These are phyloP conservation scores for Tephrocybe rancida DNA, from an alignment of 768 basidiomycete species.

Conservation along the genomic window DNA sequence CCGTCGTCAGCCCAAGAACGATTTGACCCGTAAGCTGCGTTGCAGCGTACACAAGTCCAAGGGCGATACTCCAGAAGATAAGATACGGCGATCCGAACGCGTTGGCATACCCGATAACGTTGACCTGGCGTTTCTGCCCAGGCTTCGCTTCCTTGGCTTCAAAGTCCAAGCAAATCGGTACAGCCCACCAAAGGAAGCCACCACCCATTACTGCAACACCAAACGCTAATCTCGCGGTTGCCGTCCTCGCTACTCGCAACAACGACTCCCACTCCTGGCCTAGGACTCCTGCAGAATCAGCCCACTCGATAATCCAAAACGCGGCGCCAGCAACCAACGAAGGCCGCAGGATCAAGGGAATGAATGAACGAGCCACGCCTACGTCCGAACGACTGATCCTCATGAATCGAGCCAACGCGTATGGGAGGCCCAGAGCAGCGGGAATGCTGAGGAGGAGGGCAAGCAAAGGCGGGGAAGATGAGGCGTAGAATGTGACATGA, in stretches of 20 bases:
- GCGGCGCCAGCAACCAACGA: constrained; percentile 58
- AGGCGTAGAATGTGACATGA: constrained; percentile 85
- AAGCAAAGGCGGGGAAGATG: constrained; percentile 64
- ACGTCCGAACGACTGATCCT: constrained; percentile 70
- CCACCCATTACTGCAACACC: constrained; percentile 54
- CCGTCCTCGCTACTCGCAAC: constrained; percentile 58
- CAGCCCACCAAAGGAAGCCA: constrained; percentile 65
- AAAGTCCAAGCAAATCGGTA: constrained; percentile 78
- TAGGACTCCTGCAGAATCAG: constrained; percentile 55
- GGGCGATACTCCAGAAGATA: constrained; percentile 72
- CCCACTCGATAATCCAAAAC: constrained; percentile 86
- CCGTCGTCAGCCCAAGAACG: constrained; percentile 59
- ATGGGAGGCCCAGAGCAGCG: constrained; percentile 57
- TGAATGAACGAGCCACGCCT: constrained; percentile 67
- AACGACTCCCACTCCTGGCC: constrained; percentile 41
- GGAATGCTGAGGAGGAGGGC: constrained; percentile 63
- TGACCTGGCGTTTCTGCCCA: constrained; percentile 44
- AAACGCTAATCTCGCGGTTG: constrained; percentile 61
- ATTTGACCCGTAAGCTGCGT: constrained; percentile 86
- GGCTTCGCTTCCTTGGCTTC: constrained; percentile 28
- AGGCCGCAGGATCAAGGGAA: constrained; percentile 60
- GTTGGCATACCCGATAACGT: constrained; percentile 85
- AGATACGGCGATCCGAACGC: constrained; percentile 88
- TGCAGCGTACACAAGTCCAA: constrained; percentile 63
- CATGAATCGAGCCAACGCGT: constrained; percentile 56